Evolutionary conservation across 208 protist genomes (phyloP), one percentile per base, ranked within the genome.

Genomic region (Leishmania turanica): DNA sequence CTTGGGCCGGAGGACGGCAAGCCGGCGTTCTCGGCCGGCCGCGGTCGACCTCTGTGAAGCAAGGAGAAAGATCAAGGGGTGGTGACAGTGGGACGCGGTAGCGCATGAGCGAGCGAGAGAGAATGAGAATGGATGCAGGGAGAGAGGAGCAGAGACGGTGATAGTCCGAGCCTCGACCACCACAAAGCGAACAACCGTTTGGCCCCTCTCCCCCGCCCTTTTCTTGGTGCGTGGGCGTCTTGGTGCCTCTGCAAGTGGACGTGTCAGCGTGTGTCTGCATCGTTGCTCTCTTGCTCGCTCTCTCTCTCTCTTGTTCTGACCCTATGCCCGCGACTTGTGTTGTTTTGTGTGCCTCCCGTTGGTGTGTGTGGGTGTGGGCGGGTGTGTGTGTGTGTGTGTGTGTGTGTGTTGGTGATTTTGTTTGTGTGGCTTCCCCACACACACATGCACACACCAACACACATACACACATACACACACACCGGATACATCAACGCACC

Each of bases 1-100:
- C 84, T 92, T 17, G 92, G 89, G 9, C 91, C 92, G 1, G 89
- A 92, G 21, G 90, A 92, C 53, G 88, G 87, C 69, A 82, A 83
- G 37, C 70, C 85, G 0, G 72, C 93, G 11, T 97, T 97, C 79
- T 71, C 90, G 34, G 78, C 86, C 13, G 93, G 93, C 56, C 87
- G 93, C 51, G 93, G 93, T 47, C 75, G 90, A 3, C 87, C 88
- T 27, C 66, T 94, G 56, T 90, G 64, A 53, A 9, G 58, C 54
- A 78, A 49, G n/a, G 40, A 24, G 40, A 72, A 72, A 27, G 3
- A 19, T 72, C 40, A 31, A 49, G 47, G 69, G 45, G 15, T 19
- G 21, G 69, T 54, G 9, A 31, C 17, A 54, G 45, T 31, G 69
- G 51, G 42, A 24, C 54, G 27, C n/a, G 27, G 42, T 45, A 31